Base-by-base conservation (phyloP, 2,329 filamentous ascomycete species). In the Phyllosticta paracitricarpa region DNA sequence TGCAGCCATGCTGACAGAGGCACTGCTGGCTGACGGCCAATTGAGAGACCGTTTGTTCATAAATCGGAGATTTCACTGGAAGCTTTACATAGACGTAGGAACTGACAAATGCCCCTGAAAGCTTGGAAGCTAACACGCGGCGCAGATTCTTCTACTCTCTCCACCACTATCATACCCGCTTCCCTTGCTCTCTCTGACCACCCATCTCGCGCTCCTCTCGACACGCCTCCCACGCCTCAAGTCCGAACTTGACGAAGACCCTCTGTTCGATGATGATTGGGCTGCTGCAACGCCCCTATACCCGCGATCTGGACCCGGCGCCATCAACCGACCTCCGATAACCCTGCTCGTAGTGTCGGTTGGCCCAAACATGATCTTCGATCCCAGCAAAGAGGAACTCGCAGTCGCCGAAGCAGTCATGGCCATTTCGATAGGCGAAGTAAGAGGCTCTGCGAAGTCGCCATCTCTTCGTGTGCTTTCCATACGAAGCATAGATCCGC, bases 241-340 rank as follows among this genome's bases (percentile, higher is more conserved):
- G 72, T 97, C 92, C 1, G 89, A 96, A 73, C 84, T 84, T 62
- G 93, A 97, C 76, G 94, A 99, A 77, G 94, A 99, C 68, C 94
- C 94, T 12, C 86, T 97, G 71, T 99, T 99, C 76, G 89, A 97
- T 77, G 94, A 99, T 76, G 94, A 99, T 77, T 99, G 94, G 94
- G 90, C 89, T 65, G 89, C 88, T 17, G 86, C 91, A 0, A 81
- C 84, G 19, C 86, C 85, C 62, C 78, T 99, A 30, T 99, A 95
- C 76, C 82, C 86, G 1, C 81, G 81, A 63, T 66, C 65, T 17
- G 68, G 64, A 19, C 64, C 66, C 4, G 62, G 64, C n/a, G 63
- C 59, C 30, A 58, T 63, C 52, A 64, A 79, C 33, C 83, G 87
- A 56, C 94, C 94, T 4, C 91, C 94, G 0, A 84, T 99, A 61